These are phyloP conservation scores for Plasmodium berghei DNA, from an alignment of 169 alveolate species.

Conservation along the genomic window DNA sequence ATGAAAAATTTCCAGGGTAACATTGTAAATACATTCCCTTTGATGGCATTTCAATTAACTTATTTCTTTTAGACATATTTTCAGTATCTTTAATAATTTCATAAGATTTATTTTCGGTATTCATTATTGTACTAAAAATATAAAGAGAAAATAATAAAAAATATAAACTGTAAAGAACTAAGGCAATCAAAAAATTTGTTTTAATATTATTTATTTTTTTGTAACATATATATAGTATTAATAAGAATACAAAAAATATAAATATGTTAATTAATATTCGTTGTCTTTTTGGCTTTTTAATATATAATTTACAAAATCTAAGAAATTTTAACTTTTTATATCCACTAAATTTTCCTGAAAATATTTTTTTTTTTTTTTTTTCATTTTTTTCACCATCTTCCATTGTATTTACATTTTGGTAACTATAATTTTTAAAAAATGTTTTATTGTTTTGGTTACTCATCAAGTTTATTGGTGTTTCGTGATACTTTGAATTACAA, in stretches of 20 bases:
- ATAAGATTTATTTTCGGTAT: constrained; percentile 21
- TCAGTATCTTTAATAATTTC: neutral
- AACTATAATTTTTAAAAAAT: neutral
- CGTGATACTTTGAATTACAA: neutral
- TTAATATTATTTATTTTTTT: constrained; percentile 16
- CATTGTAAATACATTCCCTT: neutral
- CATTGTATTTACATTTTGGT: neutral
- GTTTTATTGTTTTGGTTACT: neutral
- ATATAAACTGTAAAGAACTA: constrained; percentile 29
- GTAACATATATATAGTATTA: constrained; percentile 23
- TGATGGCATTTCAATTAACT: neutral
- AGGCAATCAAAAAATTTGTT: constrained; percentile 25
- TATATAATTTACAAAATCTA: constrained; percentile 16
- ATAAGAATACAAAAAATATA: constrained; percentile 4
- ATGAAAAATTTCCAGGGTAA: neutral
- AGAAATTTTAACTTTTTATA: neutral
- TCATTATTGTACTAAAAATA: constrained; percentile 47
- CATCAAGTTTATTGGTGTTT: neutral
- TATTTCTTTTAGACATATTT: too few relatives aligned
- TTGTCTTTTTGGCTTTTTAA: constrained; percentile 11
- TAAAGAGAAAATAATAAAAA: constrained; percentile 39
- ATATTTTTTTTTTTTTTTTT: neutral
- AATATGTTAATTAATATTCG: constrained; percentile 17
- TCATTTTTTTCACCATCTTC: neutral
- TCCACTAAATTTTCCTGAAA: neutral